Evolutionary conservation across 2,329 filamentous ascomycete genomes (phyloP), one percentile per base, ranked within the genome.

Genomic region (Ceratocystis cacaofunesta): DNA sequence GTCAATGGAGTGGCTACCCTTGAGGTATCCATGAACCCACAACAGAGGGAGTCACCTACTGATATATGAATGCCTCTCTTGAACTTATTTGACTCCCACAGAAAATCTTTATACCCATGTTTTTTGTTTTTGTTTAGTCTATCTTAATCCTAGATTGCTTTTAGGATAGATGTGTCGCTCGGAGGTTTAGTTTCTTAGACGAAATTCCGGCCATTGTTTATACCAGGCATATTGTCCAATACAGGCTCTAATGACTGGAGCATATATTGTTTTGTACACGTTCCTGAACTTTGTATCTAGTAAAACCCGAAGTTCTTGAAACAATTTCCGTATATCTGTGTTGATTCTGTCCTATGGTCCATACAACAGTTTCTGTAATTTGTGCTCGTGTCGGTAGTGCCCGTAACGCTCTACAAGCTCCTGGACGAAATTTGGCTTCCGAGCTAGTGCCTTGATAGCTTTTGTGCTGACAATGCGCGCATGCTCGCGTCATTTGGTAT

Each of bases 1-100:
- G 81, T 84, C n/a, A 82, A 82, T 60, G 81, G 82, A 5, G 73
- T 85, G 66, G 78, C 77, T n/a, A 69, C 65, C 6, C 48, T 67
- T 5, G 57, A 58, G 32, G 62, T 64, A 8, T 63, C 60, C 5
- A 66, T 63, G 65, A 63, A 63, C 17, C 61, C 52, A 19, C 57
- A 36, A 30, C 48, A 50, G 7, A 32, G n/a, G 15, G 61, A 22
- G 61, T 12, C 55, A 8, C 17, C 15, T 4, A 19, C 30, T 30
- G 30, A 22, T 3, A 52, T 50, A 48, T 62, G 55, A 66, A 60
- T 60, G 63, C 44, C 60, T 25, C 15, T 55, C 17, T 50, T 5
- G n/a, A 25, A 58, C 25, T 15, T 10, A 5, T 8, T 17, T n/a
- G n/a, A 28, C 17, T 0, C 6, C 28, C 55, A 10, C 28, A 7